Base-by-base conservation (phyloP, 345 rosid species). In the Acer campestre region DNA sequence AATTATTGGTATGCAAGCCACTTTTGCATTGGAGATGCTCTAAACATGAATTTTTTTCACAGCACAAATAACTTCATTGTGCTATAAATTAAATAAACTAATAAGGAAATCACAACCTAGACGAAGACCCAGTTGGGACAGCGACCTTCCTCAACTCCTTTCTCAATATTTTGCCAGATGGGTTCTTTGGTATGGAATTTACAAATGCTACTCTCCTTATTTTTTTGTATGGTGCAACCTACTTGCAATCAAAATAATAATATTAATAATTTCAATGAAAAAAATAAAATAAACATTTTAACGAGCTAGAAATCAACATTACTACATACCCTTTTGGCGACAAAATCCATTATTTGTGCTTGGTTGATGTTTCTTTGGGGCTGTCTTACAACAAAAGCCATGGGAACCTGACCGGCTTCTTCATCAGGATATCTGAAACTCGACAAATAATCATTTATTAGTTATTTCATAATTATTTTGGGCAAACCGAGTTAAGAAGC, bases 181-280 rank as follows among this genome's bases (percentile, higher is more conserved):
- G 70, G 64, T 48, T 81, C 69, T 78, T 81, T 0, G 86, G 86
- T 18, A 83, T 79, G 31, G 85, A 67, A 14, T 63, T 77, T 48
- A 83, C 56, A 61, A 83, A 85, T 4, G 76, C 73, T 12, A 83
- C 83, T 0, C 84, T 49, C 78, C 88, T 70, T 77, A 83, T 49
- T 69, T 81, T 81, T 79, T 85, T 85, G 81, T 81, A 83, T 1
- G 85, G 82, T 46, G 88, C 83, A 68, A 83, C 86, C 83, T 85
- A 16, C 7, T 2, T 53, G 67, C 12, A 46, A 61, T 48, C 25
- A 58, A 58, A n/a, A 58, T 51, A 13, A 16, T 58, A 58, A 18
- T 14, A 29, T 27, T 10, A 12, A 5, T 25, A 69, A 22, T 48
- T 35, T 35, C 5, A 35, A 35, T 0, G 38, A 35, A 51, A 20